phyloP scores from a whole-genome alignment of 176 grass and related monocot species.

The Carex pumila region DNA sequence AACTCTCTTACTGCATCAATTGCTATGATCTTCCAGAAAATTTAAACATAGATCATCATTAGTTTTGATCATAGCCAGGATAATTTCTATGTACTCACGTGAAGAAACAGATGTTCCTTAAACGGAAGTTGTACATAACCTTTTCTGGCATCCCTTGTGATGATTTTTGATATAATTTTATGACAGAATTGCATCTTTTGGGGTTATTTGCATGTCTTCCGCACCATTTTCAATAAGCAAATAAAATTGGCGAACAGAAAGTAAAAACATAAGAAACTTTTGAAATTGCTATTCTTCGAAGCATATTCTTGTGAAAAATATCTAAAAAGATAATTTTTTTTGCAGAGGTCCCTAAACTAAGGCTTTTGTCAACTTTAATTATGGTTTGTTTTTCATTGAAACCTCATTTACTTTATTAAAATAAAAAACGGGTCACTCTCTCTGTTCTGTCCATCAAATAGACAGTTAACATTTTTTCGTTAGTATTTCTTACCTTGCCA shows the following conservation, averaged over 20 bases:
- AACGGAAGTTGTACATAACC: no score
- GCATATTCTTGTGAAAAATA: not conserved
- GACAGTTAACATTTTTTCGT: not conserved
- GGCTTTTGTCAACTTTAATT: not conserved
- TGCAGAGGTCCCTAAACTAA: not conserved
- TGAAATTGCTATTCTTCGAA: not conserved
- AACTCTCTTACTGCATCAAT: conserved; percentile 28
- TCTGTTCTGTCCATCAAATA: not conserved
- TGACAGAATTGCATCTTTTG: not conserved
- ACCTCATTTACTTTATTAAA: not conserved
- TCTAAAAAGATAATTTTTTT: not conserved
- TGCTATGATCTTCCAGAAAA: conserved; percentile 37
- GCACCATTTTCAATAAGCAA: not conserved
- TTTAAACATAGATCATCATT: not conserved
- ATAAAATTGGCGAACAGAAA: not conserved
- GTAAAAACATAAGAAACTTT: not conserved
- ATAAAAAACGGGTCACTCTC: not conserved
- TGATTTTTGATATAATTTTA: not conserved
- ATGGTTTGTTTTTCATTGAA: not conserved
- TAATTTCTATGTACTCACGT: no score
- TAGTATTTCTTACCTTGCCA: conserved; percentile 30
- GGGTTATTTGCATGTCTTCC: not conserved
- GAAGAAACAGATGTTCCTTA: no score
- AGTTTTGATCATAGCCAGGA: not conserved
- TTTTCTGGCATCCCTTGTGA: no score